Evolutionary conservation across 345 rosid species (phyloP), one percentile per base, ranked within the genome.

Genomic region (Pugionium cornutum): DNA sequence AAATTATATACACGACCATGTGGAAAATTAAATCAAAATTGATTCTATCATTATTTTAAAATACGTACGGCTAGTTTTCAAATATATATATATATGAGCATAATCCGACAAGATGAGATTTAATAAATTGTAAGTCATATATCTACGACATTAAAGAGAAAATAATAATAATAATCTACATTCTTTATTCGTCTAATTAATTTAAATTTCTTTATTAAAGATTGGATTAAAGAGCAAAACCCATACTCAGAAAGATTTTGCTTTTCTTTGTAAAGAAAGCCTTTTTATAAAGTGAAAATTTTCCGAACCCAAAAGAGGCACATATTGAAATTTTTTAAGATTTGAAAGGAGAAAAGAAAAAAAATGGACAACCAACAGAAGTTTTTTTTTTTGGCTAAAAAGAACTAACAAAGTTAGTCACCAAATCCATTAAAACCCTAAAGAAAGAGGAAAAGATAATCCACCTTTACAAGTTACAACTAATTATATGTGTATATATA

Each of bases 161-260:
- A 41, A 42, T 18, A 18, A 18, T 18, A 18, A 10, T 18, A 27
- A 2, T 27, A 8, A 4, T 42, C 11, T n/a, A 1, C 7, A 31
- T 77, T 78, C 77, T 81, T 68, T 68, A 49, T 59, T 50, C 33
- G 32, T 65, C 34, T 70, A 78, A 75, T 67, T 31, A 74, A 75
- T 63, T 53, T 47, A 66, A 75, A 79, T 54, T 70, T 78, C 83
- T 82, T 79, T 80, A 62, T 43, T 67, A 81, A 84, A 75, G 75
- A 37, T 67, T 9, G 27, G 66, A 75, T 76, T 75, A 69, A 64
- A 64, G 64, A 74, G 61, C 51, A 62, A 69, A 59, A 33, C 79
- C 69, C 72, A 69, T 54, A 65, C 66, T 18, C 18, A 0, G 56
- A 71, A 76, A 53, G 76, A 29, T 62, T 81, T 81, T 76, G 46